Evolutionary conservation across 2,329 filamentous ascomycete species (phyloP), one percentile per base, ranked within the genome.

Genomic region (Microsporum ferrugineum): DNA sequence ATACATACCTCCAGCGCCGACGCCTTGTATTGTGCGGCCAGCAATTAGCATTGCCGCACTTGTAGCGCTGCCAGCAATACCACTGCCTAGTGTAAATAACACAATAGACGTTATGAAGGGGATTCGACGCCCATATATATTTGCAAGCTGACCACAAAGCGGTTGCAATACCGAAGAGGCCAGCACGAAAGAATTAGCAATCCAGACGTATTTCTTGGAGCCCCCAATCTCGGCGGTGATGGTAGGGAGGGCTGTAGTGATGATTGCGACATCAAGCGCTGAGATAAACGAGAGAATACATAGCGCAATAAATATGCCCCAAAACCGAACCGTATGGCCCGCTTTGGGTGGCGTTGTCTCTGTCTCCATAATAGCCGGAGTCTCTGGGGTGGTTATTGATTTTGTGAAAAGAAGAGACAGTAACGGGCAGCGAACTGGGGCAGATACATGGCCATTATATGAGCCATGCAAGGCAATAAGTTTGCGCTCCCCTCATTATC

Each of bases 21-120:
- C 69, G 1, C 80, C 80, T 62, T 82, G 79, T 6, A 83, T 65
- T 0, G 75, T 73, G 51, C 80, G 73, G 1, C 75, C 78, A 2
- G 71, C 72, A 47, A 82, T 77, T 3, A 82, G 68, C 73, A 78
- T 78, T 0, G 64, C 66, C 0, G 68, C 69, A 5, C 62, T 75
- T 0, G 65, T 72, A 0, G 82, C 78, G 0, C 75, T 76, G 0
- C 80, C 82, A 58, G 72, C 76, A 2, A 85, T 71, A 0, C 76
- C 79, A 60, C 80, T 82, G 0, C 82, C 82, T 0, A 83, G 63
- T 0, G 70, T 72, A 61, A 82, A 82, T 1, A 80, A 58, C 2
- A 68, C 71, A 1, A 81, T 72, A 6, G 76, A 68, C 3, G 63
- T 55, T 0, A 80, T 70, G n/a, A 71, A 71, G 43, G 73, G 67